Base-by-base conservation (phyloP, 2,329 filamentous ascomycete species). In the Aspergillus calidoustus region DNA sequence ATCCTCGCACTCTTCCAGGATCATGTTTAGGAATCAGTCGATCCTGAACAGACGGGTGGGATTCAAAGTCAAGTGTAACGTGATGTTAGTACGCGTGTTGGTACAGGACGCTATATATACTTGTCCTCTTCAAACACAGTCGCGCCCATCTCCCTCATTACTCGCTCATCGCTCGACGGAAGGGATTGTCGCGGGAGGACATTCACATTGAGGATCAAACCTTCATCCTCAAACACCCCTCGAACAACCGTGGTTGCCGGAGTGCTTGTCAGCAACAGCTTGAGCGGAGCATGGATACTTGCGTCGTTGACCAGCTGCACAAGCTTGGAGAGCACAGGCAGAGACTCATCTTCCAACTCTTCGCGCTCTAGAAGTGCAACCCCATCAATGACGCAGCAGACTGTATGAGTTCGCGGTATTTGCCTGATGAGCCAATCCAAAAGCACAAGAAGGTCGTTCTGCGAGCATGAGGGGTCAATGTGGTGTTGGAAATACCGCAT, bases 241-340 rank as follows among this genome's bases (percentile, higher is more conserved):
- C 50, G 23, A 15, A 53, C 50, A 7, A 53, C 19, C 11, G 23
- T 31, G 17, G 50, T 53, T 4, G 23, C 50, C 15, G 50, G 50
- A 7, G 50, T 53, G 50, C 50, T 53, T 19, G 50, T 34, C 19
- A 53, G 30, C 11, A 53, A 25, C 6, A 53, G 23, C 50, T 53
- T 53, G 50, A 53, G 11, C 28, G 50, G n/a, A 31, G 50, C 50
- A 31, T 9, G n/a, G 4, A 53, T 22, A 31, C 25, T 38, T 13
- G 13, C 4, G 19, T 53, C 50, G 30, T 31, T 22, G 17, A 38
- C 50, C 17, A 53, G 50, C 11, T 31, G 19, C 23, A 53, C 23
- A 22, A 53, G 31, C 15, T 22, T 53, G 15, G 50, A 15, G 7
- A 53, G 11, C 23, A 53, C 50, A 17, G 17, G 28, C 50, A 53